Conservation (phyloP, 2,329 filamentous ascomycete genomes). For the Plenodomus lindquistii region DNA sequence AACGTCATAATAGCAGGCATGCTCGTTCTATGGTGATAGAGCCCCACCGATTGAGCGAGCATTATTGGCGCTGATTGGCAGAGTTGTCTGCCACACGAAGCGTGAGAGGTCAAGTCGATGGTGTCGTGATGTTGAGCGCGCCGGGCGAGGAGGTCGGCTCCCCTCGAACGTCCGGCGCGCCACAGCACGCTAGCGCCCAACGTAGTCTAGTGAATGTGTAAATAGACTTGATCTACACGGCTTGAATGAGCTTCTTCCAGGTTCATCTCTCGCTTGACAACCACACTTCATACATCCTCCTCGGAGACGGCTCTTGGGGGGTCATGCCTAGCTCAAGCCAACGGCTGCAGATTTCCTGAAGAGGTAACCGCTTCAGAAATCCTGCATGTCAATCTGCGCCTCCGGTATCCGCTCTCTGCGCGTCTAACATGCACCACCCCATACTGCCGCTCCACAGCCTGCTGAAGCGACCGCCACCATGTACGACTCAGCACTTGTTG, state of each 20-base stretch:
- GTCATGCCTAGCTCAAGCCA: slow-evolving; percentile 14
- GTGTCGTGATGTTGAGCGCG: slow-evolving; percentile 19
- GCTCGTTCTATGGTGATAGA: background rate
- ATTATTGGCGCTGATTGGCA: slow-evolving; percentile 1
- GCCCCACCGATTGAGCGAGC: slow-evolving; percentile 1
- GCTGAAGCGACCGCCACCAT: slow-evolving; percentile 17
- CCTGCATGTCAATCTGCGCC: slow-evolving; percentile 16
- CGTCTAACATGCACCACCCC: slow-evolving; percentile 16
- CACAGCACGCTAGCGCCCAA: slow-evolving; percentile 13
- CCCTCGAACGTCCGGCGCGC: slow-evolving; percentile 32
- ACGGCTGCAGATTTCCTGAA: slow-evolving; percentile 12
- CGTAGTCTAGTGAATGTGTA: slow-evolving; percentile 11
- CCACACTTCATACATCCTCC: slow-evolving; percentile 7
- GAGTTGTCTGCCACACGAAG: background rate
- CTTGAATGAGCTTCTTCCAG: slow-evolving; percentile 23
- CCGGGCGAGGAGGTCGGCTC: slow-evolving; percentile 27
- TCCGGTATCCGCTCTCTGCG: slow-evolving; percentile 15
- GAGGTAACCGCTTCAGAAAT: slow-evolving; percentile 6
- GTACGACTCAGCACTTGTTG: slow-evolving; percentile 18
- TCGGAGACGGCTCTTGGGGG: slow-evolving; percentile 13
- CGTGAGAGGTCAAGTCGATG: slow-evolving; percentile 13
- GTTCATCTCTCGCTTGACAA: slow-evolving; percentile 13
- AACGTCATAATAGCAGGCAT: slow-evolving; percentile 9
- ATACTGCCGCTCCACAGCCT: slow-evolving; percentile 17
- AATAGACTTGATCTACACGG: slow-evolving; percentile 16